These are phyloP conservation scores for Macrolepiota fuliginosa DNA, from an alignment of 768 basidiomycete genomes.

Conservation along the genomic window DNA sequence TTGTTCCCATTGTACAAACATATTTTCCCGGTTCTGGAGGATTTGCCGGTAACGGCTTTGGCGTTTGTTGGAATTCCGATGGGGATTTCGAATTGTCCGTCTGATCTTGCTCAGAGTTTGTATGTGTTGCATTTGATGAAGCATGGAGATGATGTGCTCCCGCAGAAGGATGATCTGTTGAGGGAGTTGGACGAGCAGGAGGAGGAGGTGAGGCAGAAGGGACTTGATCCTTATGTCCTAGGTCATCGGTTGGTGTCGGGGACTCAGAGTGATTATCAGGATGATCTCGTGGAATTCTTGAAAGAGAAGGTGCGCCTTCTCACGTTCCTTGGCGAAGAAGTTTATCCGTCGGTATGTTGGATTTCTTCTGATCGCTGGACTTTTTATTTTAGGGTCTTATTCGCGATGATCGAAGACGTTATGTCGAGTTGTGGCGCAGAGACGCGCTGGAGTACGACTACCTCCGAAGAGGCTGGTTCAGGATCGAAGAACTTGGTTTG, in stretches of 20 bases:
- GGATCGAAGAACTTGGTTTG: conserved; percentile 39
- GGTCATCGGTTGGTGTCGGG: conserved; percentile 43
- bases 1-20: conserved; percentile 54
- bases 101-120: conserved; percentile 48
- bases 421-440: conserved; percentile 50
- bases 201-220: conserved; percentile 33
- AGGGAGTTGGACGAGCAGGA: conserved; percentile 39
- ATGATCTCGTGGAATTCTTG: conserved; percentile 32
- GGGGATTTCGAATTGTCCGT: conserved; percentile 44
- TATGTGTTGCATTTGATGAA: conserved; percentile 34
- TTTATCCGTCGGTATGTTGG: background rate
- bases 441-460: conserved; percentile 28
- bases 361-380: background rate
- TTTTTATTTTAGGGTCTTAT: conserved; percentile 30
- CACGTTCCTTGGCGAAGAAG: background rate
- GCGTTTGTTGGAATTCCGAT: conserved; percentile 55
- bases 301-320: conserved; percentile 26
- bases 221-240: conserved; percentile 45
- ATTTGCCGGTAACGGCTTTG: conserved; percentile 48
- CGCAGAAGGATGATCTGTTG: conserved; percentile 36
- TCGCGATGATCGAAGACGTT: conserved; percentile 40
- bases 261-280: conserved; percentile 39
- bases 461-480: conserved; percentile 42
- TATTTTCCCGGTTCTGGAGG: conserved; percentile 48
- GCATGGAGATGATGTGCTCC: conserved; percentile 34